Conservation (phyloP, 1,284 basidiomycete genomes). For the Mycena citricolor region DNA sequence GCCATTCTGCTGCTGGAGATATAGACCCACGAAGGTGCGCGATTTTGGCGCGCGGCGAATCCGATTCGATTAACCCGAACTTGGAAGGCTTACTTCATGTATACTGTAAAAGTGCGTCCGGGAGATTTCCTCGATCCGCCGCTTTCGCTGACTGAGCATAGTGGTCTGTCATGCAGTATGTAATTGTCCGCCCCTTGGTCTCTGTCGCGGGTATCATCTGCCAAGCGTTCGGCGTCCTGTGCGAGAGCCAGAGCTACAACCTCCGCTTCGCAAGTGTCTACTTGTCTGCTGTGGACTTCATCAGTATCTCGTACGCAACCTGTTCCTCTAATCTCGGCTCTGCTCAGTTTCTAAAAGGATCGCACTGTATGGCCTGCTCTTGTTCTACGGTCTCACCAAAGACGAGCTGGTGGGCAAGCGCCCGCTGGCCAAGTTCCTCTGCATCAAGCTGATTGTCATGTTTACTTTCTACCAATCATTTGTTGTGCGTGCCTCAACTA, state of each 20-base stretch:
- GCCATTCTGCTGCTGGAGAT: constrained; percentile 76
- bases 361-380: constrained; percentile 74
- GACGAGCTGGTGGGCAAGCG: constrained; percentile 74
- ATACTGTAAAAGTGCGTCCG: constrained; percentile 69
- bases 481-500: constrained; percentile 46
- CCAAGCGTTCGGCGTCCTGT: constrained; percentile 65
- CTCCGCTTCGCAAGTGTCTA: constrained; percentile 70
- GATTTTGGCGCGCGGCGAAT: no score
- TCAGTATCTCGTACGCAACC: constrained; percentile 67
- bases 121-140: background rate
- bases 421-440: constrained; percentile 80
- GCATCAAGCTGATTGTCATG: constrained; percentile 86
- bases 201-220: constrained; percentile 82
- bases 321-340: constrained; percentile 2
- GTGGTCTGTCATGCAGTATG: constrained; percentile 85
- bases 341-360: constrained; percentile 45
- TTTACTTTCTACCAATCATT: constrained; percentile 81
- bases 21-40: constrained; percentile 73
- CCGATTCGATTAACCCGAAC: constrained; percentile 5
- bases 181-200: constrained; percentile 64
- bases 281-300: constrained; percentile 68
- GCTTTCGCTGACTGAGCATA: constrained; percentile 28
- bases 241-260: constrained; percentile 59
- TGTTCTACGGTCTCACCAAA: constrained; percentile 81
- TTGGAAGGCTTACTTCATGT: constrained; percentile 78